Evolutionary conservation across 2,329 filamentous ascomycete species (phyloP).

Genomic region (Fusarium circinatum): DNA sequence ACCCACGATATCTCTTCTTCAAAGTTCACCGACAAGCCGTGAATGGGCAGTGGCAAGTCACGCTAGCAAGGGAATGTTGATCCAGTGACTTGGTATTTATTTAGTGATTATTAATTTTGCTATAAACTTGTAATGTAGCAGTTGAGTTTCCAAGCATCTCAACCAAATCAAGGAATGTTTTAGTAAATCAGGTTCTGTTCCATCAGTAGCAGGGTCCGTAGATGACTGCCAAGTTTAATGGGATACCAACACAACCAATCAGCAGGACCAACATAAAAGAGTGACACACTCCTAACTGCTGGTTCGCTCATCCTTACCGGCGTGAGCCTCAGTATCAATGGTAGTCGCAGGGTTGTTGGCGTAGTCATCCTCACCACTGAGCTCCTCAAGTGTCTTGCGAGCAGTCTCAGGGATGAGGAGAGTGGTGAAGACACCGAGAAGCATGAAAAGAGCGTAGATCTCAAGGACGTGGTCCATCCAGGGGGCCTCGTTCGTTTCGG

Average conservation of each 20-base stretch:
- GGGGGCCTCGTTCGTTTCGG: slow-evolving; percentile 55
- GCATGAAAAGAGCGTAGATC: slow-evolving; percentile 82
- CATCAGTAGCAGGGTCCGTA: not conserved
- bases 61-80: too few relatives aligned
- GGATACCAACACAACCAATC: slow-evolving; percentile 1
- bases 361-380: slow-evolving; percentile 55
- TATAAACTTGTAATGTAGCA: not conserved
- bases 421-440: slow-evolving; percentile 74
- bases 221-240: slow-evolving; percentile 9
- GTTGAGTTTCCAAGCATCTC: not conserved
- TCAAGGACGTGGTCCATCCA: slow-evolving; percentile 84
- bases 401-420: slow-evolving; percentile 79
- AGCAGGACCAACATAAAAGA: not conserved
- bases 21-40: too few relatives aligned
- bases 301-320: slow-evolving; percentile 26
- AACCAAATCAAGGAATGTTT: slow-evolving; percentile 6
- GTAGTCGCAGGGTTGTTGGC: slow-evolving; percentile 16
- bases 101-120: not conserved
- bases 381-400: slow-evolving; percentile 76
- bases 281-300: slow-evolving; percentile 26
- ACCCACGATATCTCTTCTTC: too few relatives aligned
- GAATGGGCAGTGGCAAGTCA: not conserved
- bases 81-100: not conserved
- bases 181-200: not conserved
- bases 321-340: slow-evolving; percentile 22